Base-by-base conservation (phyloP, 768 basidiomycete genomes). In the Thelephora aurantiotincta region DNA sequence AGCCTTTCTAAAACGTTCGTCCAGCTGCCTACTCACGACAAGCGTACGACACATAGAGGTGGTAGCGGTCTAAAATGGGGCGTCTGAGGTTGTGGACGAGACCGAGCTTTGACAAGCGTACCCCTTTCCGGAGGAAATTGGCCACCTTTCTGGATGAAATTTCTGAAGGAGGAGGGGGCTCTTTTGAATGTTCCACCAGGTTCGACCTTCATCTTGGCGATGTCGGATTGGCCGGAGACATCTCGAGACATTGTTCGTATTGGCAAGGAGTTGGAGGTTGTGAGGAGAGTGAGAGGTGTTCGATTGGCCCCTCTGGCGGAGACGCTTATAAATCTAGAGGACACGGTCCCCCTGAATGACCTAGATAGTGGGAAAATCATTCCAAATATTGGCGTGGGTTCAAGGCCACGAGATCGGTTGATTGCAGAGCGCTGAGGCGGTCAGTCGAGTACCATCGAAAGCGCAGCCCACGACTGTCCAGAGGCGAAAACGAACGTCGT, bases 1-100 rank as follows among this genome's bases (percentile, higher is more conserved):
- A n/a, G n/a, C n/a, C n/a, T n/a, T 30, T 30, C n/a, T n/a, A 33
- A 34, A 14, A n/a, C 48, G 26, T 18, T n/a, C 37, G 6, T 7
- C 2, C 13, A 33, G 14, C 16, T 11, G 5, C 20, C 11, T 22
- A 58, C 82, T 60, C 52, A 88, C 85, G 91, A 57, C 91, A 97
- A 1, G 83, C 78, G 52, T 80, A 78, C 3, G 84, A 85, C 49
- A 96, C 86, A 56, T 88, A 94, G 54, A 94, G 85, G 55, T 87
- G 86, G 61, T 97, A 97, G 42, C 93, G 81, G 51, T 79, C 90
- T 91, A 20, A 30, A 9, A 43, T 1, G 13, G 3, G 2, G 35
- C 11, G 14, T 33, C 20, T 35, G 14, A 7, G 42, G 35, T 33
- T 11, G 12, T 26, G 33, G 37, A 43, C 36, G 26, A 35, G 11